A percentile compares a stretch with the other conserved stretches of the same genome.
phyloP scores from a whole-genome alignment of 2,329 filamentous ascomycete genomes.

The Pseudogymnoascus sp. region DNA sequence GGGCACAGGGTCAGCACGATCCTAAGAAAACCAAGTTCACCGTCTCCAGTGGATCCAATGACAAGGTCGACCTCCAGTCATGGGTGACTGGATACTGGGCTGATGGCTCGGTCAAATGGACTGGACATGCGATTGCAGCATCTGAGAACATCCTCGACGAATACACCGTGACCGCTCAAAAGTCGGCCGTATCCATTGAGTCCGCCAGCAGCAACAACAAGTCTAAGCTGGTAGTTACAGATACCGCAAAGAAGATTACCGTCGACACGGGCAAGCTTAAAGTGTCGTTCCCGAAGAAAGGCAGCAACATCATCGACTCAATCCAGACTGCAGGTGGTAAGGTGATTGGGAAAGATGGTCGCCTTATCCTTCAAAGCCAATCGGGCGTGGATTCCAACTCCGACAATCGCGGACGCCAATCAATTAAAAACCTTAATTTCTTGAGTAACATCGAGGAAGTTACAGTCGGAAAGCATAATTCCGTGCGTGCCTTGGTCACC shows the following conservation, averaged over 20 bases:
- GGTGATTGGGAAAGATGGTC: constrained; percentile 31
- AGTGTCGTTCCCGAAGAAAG: constrained; percentile 17
- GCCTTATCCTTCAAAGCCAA: constrained; percentile 47
- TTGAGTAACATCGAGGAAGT: constrained; percentile 45
- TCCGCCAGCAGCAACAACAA: not conserved
- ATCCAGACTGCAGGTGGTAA: constrained; percentile 18
- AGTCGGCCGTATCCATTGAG: constrained; percentile 6
- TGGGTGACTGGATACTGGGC: constrained; percentile 54
- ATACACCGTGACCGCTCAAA: constrained; percentile 35
- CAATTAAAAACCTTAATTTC: constrained; percentile 39
- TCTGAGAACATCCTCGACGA: constrained; percentile 34
- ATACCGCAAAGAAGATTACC: constrained; percentile 10
- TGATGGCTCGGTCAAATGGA: constrained; percentile 56
- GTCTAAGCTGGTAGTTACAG: not conserved
- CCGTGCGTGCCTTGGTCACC: constrained; percentile 41
- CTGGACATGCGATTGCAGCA: constrained; percentile 43
- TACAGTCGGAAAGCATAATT: constrained; percentile 38
- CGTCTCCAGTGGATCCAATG: constrained; percentile 10
- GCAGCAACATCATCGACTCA: constrained; percentile 15
- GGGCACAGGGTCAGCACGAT: constrained; percentile 16
- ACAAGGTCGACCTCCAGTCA: constrained; percentile 36
- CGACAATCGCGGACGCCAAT: constrained; percentile 30
- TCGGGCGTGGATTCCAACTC: constrained; percentile 36
- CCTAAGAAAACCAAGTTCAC: constrained; percentile 16
- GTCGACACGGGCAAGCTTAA: constrained; percentile 17